These are phyloP conservation scores for Thymus quinquecostatus DNA, from an alignment of 257 asterid species.

Conservation along the genomic window DNA sequence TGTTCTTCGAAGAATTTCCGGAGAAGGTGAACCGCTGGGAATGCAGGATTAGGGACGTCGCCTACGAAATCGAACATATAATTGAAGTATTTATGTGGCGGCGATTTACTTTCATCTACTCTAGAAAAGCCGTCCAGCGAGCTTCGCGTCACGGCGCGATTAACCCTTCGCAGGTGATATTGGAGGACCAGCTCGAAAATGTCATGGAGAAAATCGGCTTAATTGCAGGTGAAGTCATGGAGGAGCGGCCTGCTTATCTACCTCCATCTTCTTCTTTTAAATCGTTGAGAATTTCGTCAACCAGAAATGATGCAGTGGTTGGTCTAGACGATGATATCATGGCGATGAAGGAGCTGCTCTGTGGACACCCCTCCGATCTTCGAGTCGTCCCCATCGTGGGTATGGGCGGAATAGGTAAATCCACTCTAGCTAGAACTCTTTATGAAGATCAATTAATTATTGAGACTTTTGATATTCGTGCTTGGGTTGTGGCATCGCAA, in stretches of 20 bases:
- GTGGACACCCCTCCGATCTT: too few species aligned
- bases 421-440: constrained; percentile 10
- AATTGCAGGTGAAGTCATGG: neutral
- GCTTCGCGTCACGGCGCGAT: neutral
- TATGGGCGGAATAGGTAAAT: constrained; percentile 18
- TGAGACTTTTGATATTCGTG: constrained; percentile 9
- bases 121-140: too few species aligned
- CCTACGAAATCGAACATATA: neutral
- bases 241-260: neutral
- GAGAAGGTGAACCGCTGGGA: neutral
- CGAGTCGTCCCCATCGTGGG: constrained; percentile 26
- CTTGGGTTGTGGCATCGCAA: neutral
- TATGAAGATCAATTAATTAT: constrained; percentile 1
- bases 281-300: neutral
- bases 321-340: constrained; percentile 16
- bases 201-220: neutral
- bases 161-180: neutral
- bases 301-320: neutral
- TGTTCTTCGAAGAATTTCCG: constrained; percentile 6
- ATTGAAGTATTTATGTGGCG: neutral
- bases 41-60: constrained; percentile 1
- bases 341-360: constrained; percentile 9
- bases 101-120: too few species aligned
- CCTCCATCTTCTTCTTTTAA: neutral
- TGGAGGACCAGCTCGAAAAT: neutral